phyloP scores from a whole-genome alignment of 139 green algal species.

The Coelastrella sp. region DNA sequence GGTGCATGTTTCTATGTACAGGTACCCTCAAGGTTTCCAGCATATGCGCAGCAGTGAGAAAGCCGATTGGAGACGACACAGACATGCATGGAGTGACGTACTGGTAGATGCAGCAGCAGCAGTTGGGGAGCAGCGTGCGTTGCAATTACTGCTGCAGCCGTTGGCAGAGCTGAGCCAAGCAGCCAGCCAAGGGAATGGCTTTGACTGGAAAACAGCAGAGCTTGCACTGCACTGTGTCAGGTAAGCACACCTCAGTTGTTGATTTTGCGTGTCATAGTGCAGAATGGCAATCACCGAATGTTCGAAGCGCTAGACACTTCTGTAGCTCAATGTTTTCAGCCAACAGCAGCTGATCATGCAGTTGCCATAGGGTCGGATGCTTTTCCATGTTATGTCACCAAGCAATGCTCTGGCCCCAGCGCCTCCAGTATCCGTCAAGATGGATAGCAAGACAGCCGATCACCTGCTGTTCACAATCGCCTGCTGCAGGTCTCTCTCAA shows the following conservation, averaged over 20 bases:
- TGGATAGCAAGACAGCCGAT: too few species aligned
- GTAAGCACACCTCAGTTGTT: neutral
- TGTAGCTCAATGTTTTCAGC: too few species aligned
- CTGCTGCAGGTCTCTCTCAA: constrained; percentile 4
- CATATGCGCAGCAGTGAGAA: constrained; percentile 11
- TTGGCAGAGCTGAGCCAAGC: constrained; percentile 51
- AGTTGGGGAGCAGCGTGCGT: constrained; percentile 55
- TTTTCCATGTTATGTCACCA: too few species aligned
- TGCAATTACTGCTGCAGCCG: constrained; percentile 57
- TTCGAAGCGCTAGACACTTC: too few species aligned
- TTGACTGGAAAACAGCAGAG: constrained; percentile 84
- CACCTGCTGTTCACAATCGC: too few species aligned
- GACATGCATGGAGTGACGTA: constrained; percentile 56
- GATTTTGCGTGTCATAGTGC: neutral
- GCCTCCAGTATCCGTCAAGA: too few species aligned
- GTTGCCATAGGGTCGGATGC: too few species aligned
- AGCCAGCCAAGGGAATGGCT: neutral
- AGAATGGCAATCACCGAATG: neutral
- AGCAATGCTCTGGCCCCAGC: too few species aligned
- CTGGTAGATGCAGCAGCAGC: constrained; percentile 76
- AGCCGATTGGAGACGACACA: constrained; percentile 53
- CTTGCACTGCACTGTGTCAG: constrained; percentile 81
- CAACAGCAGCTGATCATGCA: too few species aligned
- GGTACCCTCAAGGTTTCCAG: neutral
- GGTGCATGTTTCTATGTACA: neutral